Percentiles rank a stretch among this genome's conserved stretches.
Evolutionary conservation across 2,329 filamentous ascomycete genomes (phyloP).

Genomic region (Epichloe hybrida): DNA sequence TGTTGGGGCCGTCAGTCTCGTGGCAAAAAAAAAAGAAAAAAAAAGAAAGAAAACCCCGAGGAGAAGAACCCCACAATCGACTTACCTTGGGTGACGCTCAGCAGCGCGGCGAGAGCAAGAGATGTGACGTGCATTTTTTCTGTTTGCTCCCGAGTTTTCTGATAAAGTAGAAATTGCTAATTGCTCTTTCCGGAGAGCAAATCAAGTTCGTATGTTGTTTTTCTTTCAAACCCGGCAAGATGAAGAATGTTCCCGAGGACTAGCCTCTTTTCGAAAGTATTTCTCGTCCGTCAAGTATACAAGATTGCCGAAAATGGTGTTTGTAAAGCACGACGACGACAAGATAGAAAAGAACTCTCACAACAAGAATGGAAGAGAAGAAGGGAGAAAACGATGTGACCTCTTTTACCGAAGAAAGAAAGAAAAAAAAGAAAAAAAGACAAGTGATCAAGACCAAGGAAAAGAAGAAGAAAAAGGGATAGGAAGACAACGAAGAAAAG

Average conservation of each 20-base stretch:
- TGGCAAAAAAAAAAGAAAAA: too few species aligned
- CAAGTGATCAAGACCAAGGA: too few species aligned
- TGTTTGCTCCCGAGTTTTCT: too few species aligned
- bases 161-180: not conserved
- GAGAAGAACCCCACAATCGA: not conserved
- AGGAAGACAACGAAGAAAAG: too few species aligned
- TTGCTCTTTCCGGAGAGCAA: slow-evolving; percentile 5
- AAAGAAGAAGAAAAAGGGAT: too few species aligned
- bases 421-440: not conserved
- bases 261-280: slow-evolving; percentile 25
- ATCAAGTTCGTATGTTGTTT: not conserved
- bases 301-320: too few species aligned
- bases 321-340: not conserved
- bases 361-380: not conserved
- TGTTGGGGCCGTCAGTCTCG: slow-evolving; percentile 5
- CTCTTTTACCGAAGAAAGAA: not conserved
- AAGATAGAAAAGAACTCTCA: not conserved
- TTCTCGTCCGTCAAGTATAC: not conserved
- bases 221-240: too few species aligned
- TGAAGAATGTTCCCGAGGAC: slow-evolving; percentile 21
- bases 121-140: slow-evolving; percentile 36
- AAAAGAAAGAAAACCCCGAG: too few species aligned
- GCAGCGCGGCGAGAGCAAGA: slow-evolving; percentile 32
- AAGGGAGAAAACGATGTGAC: not conserved
- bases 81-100: slow-evolving; percentile 34